Evolutionary conservation across 192 early-diverging fungal genomes (phyloP).

Genomic region (Coemansia sp.): DNA sequence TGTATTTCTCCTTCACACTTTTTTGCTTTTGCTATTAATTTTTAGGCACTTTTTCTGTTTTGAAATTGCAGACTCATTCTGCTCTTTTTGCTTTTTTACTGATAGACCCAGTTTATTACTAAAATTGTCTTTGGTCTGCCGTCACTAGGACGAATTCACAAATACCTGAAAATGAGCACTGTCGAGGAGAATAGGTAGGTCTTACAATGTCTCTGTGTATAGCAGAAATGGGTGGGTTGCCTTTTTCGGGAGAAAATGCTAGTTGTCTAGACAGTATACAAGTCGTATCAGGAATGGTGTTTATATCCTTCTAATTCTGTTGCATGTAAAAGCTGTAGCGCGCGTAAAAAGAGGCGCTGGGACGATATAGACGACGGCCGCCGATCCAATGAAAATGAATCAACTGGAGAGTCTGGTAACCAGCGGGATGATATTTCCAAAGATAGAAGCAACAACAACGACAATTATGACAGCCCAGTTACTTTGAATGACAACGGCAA

Average conservation of each 20-base stretch:
- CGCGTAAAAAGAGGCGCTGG: constrained; percentile 28
- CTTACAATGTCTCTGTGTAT: neutral
- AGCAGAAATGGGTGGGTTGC: neutral
- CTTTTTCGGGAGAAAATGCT: neutral
- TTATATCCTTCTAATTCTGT: neutral
- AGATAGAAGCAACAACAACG: neutral
- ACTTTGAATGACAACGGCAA: neutral
- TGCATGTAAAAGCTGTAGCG: neutral
- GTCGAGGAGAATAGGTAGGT: neutral
- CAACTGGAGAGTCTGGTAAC: neutral
- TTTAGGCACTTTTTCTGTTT: neutral
- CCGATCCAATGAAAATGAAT: neutral
- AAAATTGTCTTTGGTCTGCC: neutral
- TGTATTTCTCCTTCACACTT: too few species aligned
- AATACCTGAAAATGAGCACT: neutral
- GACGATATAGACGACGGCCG: neutral
- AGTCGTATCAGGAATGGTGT: neutral
- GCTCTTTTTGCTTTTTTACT: neutral
- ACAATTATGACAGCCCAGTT: neutral
- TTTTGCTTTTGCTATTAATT: neutral
- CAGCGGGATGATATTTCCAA: neutral
- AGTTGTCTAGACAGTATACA: neutral
- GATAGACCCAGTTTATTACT: neutral
- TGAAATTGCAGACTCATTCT: neutral
- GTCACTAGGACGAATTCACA: neutral